Conservation (phyloP, 176 grass and related monocot species). For the Avena insularis region DNA sequence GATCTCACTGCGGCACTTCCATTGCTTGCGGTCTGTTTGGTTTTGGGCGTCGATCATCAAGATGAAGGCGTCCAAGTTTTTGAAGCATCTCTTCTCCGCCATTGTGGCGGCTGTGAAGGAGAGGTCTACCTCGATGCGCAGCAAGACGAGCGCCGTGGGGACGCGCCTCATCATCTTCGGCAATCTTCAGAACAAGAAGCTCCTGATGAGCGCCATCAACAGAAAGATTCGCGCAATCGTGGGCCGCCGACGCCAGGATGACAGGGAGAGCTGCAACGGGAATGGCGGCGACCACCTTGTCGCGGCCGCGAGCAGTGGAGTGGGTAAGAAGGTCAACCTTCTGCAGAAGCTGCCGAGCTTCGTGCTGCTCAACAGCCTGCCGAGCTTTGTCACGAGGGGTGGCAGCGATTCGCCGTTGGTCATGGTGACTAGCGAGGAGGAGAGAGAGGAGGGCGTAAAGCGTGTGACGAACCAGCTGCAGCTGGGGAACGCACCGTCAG, state of each 20-base stretch:
- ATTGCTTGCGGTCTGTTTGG: constrained; percentile 9
- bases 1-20: not conserved
- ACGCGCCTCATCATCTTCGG: constrained; percentile 72
- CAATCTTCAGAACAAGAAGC: constrained; percentile 77
- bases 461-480: constrained; percentile 43
- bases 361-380: constrained; percentile 59
- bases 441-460: constrained; percentile 10
- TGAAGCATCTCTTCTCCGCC: constrained; percentile 72
- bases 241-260: constrained; percentile 12
- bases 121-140: constrained; percentile 63
- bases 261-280: too few species aligned
- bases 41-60: constrained; percentile 31
- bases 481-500: constrained; percentile 15
- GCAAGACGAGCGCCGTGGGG: constrained; percentile 60
- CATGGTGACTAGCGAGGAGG: constrained; percentile 1
- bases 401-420: constrained; percentile 10
- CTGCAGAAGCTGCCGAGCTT: constrained; percentile 61
- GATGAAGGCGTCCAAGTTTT: constrained; percentile 77
- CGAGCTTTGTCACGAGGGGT: constrained; percentile 48
- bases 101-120: constrained; percentile 62
- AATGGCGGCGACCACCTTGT: not conserved
- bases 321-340: constrained; percentile 51
- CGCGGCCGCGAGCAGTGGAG: not conserved
- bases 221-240: constrained; percentile 84
- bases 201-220: constrained; percentile 74